A percentile compares a stretch with the other conserved stretches of the same genome.
Conservation (phyloP, 176 grass and related monocot genomes). For the Otatea glauca region DNA sequence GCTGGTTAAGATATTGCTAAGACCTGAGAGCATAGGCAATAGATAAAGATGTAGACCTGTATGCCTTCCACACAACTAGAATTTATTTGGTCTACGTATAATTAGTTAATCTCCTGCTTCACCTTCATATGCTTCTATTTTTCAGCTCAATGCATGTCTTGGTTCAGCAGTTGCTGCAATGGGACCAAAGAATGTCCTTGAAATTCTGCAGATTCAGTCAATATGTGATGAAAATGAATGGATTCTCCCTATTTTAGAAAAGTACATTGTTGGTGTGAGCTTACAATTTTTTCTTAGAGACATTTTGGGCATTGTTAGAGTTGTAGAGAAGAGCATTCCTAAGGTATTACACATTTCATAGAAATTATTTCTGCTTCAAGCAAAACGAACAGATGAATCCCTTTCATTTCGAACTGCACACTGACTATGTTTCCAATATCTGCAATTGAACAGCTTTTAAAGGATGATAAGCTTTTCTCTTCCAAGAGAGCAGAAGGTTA, state of each 20-base stretch:
- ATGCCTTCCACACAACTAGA: not conserved
- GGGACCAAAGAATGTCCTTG: slow-evolving; percentile 85
- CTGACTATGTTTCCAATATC: slow-evolving; percentile 34
- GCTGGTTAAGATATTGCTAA: not conserved
- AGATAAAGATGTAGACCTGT: slow-evolving; percentile 8
- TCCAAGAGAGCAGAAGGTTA: slow-evolving; percentile 88
- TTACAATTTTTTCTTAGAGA: slow-evolving; percentile 87
- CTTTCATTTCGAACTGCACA: slow-evolving; percentile 22
- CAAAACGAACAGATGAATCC: not conserved
- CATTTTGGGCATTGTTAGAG: slow-evolving; percentile 61
- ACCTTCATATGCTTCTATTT: slow-evolving; percentile 32
- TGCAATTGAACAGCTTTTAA: slow-evolving; percentile 69
- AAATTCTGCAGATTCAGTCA: slow-evolving; percentile 69
- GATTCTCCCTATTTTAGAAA: slow-evolving; percentile 85
- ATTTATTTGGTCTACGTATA: not conserved
- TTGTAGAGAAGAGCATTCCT: slow-evolving; percentile 66
- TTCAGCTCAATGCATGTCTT: slow-evolving; percentile 89
- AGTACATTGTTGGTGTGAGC: slow-evolving; percentile 79
- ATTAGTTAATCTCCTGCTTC: slow-evolving; percentile 22
- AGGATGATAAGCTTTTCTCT: slow-evolving; percentile 71
- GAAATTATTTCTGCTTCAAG: slow-evolving; percentile 18
- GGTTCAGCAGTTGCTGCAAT: slow-evolving; percentile 81
- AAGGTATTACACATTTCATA: slow-evolving; percentile 57
- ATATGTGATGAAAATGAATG: slow-evolving; percentile 77
- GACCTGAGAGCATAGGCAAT: not conserved